phyloP scores from a whole-genome alignment of 352 stramenopile genomes.

The Aphanomyces euteiches region DNA sequence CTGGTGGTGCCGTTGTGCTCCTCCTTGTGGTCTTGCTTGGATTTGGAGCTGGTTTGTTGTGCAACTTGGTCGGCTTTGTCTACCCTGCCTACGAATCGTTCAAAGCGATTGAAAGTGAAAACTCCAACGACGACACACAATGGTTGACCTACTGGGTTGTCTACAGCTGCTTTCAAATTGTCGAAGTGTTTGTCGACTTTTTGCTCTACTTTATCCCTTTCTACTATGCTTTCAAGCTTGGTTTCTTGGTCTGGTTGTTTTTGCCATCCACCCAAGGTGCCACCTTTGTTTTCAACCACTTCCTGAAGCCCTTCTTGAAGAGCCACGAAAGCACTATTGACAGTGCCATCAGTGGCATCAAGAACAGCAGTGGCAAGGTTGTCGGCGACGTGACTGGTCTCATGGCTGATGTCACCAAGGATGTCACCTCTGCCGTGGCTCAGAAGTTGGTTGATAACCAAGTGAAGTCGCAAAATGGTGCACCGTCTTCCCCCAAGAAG shows the following conservation, averaged over 20 bases:
- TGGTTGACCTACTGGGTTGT: slow-evolving; percentile 32
- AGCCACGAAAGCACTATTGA: slow-evolving; percentile 23
- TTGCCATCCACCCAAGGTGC: slow-evolving; percentile 71
- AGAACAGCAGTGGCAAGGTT: slow-evolving; percentile 64
- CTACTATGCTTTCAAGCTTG: slow-evolving; percentile 69
- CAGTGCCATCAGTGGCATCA: slow-evolving; percentile 76
- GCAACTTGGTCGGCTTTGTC: slow-evolving; percentile 61
- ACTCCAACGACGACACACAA: slow-evolving; percentile 70
- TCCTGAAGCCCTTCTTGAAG: slow-evolving; percentile 39
- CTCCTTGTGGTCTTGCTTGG: slow-evolving; percentile 41
- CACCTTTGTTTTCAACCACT: slow-evolving; percentile 73
- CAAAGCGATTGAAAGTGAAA: slow-evolving; percentile 68
- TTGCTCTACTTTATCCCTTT: slow-evolving; percentile 69
- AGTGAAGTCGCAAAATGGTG: not conserved
- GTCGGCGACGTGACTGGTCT: slow-evolving; percentile 77
- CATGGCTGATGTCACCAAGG: slow-evolving; percentile 65
- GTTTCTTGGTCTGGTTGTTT: slow-evolving; percentile 83
- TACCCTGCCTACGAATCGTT: slow-evolving; percentile 83
- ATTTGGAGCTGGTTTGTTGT: slow-evolving; percentile 59
- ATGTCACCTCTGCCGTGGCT: slow-evolving; percentile 71
- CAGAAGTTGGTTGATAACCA: slow-evolving; percentile 27
- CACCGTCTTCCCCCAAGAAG: slow-evolving; percentile 10
- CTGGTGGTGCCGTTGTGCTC: not conserved
- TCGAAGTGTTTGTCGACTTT: slow-evolving; percentile 72
- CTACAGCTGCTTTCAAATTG: slow-evolving; percentile 38